Evolutionary conservation across 805 yeast species (phyloP).

Genomic region (Yarrowia sp.): DNA sequence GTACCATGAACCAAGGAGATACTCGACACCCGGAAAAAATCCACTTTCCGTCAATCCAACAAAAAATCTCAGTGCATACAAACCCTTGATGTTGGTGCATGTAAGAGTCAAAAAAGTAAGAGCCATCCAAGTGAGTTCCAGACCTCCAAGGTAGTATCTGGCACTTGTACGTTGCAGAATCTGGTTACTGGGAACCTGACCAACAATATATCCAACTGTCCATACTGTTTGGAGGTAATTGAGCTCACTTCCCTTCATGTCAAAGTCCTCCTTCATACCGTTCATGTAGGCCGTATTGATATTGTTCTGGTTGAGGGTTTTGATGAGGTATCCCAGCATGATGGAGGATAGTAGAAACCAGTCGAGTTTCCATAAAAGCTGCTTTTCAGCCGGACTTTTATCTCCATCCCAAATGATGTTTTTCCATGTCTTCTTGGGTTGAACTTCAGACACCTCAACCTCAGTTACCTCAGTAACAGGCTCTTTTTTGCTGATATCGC

Average conservation of each 20-base stretch:
- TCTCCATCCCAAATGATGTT: constrained; percentile 37
- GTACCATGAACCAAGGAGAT: constrained; percentile 38
- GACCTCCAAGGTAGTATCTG: constrained; percentile 38
- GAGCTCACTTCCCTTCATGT: constrained; percentile 46
- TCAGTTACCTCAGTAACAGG: neutral
- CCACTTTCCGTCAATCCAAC: constrained; percentile 47
- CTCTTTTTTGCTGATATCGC: no score
- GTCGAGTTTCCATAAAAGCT: constrained; percentile 42
- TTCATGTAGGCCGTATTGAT: constrained; percentile 48
- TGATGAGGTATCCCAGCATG: constrained; percentile 49
- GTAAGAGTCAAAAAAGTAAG: constrained; percentile 41
- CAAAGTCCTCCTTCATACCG: constrained; percentile 48
- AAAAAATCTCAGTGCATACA: constrained; percentile 42
- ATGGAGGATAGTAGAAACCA: constrained; percentile 45
- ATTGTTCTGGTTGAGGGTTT: constrained; percentile 46
- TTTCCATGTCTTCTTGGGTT: neutral
- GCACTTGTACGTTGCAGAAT: constrained; percentile 40
- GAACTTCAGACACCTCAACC: neutral
- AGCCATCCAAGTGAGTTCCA: constrained; percentile 40
- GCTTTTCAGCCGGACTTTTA: constrained; percentile 42
- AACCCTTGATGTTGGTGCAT: constrained; percentile 37
- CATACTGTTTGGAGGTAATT: constrained; percentile 42
- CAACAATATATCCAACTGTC: constrained; percentile 31
- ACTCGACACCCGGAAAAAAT: constrained; percentile 45
- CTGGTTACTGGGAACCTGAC: constrained; percentile 34